Base-by-base conservation (phyloP, 352 stramenopile genomes). In the Globisporangium polare region DNA sequence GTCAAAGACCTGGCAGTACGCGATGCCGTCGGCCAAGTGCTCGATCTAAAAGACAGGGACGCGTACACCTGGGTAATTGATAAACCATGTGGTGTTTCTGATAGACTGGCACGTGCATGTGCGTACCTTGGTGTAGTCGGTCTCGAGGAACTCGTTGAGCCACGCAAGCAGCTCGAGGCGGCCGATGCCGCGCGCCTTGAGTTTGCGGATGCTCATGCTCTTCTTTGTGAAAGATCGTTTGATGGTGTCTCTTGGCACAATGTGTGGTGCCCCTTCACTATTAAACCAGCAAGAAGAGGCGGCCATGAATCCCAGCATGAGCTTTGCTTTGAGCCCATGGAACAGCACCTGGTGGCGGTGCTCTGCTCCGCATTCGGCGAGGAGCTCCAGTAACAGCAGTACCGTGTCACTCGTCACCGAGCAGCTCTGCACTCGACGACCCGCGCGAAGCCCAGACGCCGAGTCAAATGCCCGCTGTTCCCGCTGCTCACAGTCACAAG, bases 61-160 rank as follows among this genome's bases (percentile, higher is more conserved):
- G 12, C 50, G 49, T 17, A 39, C 5, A 18, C 55, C 29, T 35
- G 3, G 5, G 29, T 42, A 17, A 18, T 33, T 10, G 5, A 52
- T 15, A 27, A 3, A 35, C 0, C 13, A 33, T 6, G 33, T 7
- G 12, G 5, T 17, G 9, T 12, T 22, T 22, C 15, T 53, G 12
- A 53, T n/a, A 24, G 15, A 24, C 20, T 29, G 17, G 45, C 24
- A 20, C 8, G 18, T 26, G 26, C n/a, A 45, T 27, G 31, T 18
- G 15, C 26, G 47, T 24, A 85, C 77, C 64, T 92, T 92, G 31
- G 80, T 92, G 60, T 92, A 92, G 53, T 92, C 83, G 13, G 83
- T 90, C 74, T 90, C 77, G 5, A 92, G 69, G 20, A 91, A 88
- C 66, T 89, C 81, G 58, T 92, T 92, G 29, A 92, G 62, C 83